phyloP scores from a whole-genome alignment of 495 filamentous ascomycete genomes.

The Hypoxylon fragiforme region DNA sequence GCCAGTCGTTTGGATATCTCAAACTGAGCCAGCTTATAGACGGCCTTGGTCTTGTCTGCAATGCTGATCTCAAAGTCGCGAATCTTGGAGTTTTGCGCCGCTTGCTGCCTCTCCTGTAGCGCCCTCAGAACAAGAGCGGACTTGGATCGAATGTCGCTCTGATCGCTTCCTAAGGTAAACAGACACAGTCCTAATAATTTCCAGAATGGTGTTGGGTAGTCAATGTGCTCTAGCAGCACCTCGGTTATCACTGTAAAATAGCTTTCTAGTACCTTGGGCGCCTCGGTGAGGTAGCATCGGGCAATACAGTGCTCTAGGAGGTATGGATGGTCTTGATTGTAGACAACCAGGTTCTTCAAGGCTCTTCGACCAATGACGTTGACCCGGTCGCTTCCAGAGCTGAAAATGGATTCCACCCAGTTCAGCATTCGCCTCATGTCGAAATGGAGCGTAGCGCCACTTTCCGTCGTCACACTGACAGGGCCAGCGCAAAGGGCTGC shows the following conservation, averaged over 20 bases:
- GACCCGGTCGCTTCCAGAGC: conserved; percentile 80
- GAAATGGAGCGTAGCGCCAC: conserved; percentile 80
- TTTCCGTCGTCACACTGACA: conserved; percentile 83
- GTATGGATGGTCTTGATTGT: conserved; percentile 83
- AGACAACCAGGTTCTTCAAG: conserved; percentile 84
- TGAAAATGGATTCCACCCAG: conserved; percentile 96
- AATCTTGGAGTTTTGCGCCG: conserved; percentile 74
- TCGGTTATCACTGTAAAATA: conserved; percentile 93
- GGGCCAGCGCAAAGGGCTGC: conserved; percentile 91
- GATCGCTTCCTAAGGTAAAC: conserved; percentile 88
- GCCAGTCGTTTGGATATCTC: conserved; percentile 92
- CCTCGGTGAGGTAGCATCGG: conserved; percentile 79
- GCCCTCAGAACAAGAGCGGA: conserved; percentile 81
- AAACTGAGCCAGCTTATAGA: conserved; percentile 96
- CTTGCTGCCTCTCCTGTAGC: conserved; percentile 79
- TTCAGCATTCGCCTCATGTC: conserved; percentile 88
- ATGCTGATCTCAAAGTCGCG: conserved; percentile 98
- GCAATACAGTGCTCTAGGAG: conserved; percentile 85
- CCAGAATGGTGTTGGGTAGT: conserved; percentile 87
- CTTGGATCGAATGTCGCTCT: conserved; percentile 83
- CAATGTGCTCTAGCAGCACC: conserved; percentile 75
- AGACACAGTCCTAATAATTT: conserved; percentile 83
- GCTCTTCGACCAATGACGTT: conserved; percentile 90
- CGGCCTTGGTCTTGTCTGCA: conserved; percentile 95
- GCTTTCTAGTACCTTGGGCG: conserved; percentile 83